Base-by-base conservation (phyloP, 257 asterid species). In the Nicotiana tabacum region DNA sequence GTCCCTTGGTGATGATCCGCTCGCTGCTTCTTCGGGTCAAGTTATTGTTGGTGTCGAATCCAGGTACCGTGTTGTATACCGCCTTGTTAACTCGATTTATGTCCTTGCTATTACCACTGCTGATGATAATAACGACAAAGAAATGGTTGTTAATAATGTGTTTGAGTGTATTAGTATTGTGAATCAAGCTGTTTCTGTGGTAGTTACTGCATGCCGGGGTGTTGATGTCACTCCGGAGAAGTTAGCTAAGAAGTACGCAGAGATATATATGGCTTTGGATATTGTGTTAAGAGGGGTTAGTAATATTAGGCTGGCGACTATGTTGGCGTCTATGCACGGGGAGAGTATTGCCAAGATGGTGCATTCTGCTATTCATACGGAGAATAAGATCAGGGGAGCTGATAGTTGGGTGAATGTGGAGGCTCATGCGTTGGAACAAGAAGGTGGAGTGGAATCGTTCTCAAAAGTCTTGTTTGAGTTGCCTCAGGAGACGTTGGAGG, bases 301-400 rank as follows among this genome's bases (percentile, higher is more conserved):
- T 84, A 92, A 93, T 84, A 96, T 96, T 82, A 91, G 99, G 91
- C 87, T 96, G 11, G 97, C 98, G 0, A 95, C 98, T 0, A 96
- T 96, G 99, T 88, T 96, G 74, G 97, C 93, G 27, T 91, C 98
- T 10, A 93, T 96, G 98, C 99, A 96, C 88, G 99, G 99, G 0
- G 98, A 96, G 13, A 92, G 98, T 87, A 93, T 96, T 16, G 99
- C 99, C 12, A 96, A 94, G 77, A 96, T 96, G 98, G 99, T 96
- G 82, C 98, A 93, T 87, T 92, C 98, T 15, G 97, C 98, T 1
- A 79, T 89, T 21, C 92, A 90, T 8, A 91, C 99, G 3, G 99
- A 96, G 93, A 92, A 90, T 86, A 96, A 93, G 93, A 96, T 94
- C 46, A 89, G 99, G 0, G 99, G 99, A 4, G 99, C 98, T 1